Conservation (phyloP, 495 filamentous ascomycete genomes). For the Neurospora pannonica region DNA sequence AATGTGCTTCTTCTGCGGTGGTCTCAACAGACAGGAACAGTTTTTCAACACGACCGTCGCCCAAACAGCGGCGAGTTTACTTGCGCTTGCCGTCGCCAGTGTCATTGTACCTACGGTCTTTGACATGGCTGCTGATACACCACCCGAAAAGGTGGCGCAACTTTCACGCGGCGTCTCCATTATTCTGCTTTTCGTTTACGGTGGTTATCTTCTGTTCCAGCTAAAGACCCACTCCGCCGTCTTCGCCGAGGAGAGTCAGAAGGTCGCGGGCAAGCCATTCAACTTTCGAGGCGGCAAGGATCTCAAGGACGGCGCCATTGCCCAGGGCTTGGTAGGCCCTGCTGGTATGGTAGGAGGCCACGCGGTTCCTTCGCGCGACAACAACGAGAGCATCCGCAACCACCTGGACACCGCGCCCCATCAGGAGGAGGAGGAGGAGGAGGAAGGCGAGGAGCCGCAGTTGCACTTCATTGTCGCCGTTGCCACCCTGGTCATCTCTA, state of each 20-base stretch:
- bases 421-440: conserved; percentile 22
- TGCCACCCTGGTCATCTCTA: conserved; percentile 58
- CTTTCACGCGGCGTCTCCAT: conserved; percentile 64
- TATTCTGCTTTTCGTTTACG: conserved; percentile 69
- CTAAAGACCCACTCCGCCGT: conserved; percentile 65
- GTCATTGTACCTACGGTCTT: conserved; percentile 90
- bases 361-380: conserved; percentile 23
- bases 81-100: conserved; percentile 68
- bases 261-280: conserved; percentile 44
- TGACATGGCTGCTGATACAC: conserved; percentile 31
- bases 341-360: conserved; percentile 41
- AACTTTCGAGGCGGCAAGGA: conserved; percentile 20
- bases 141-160: conserved; percentile 36
- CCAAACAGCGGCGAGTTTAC: conserved; percentile 75
- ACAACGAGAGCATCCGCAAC: conserved; percentile 25
- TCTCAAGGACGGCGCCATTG: conserved; percentile 47
- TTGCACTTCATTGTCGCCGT: conserved; percentile 61
- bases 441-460: conserved; percentile 59
- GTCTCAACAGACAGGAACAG: conserved; percentile 69
- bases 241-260: conserved; percentile 65
- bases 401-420: conserved; percentile 5
- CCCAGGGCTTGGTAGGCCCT: conserved; percentile 49
- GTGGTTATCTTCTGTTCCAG: conserved; percentile 71
- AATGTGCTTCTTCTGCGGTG: conserved; percentile 89
- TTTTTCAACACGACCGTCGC: conserved; percentile 92